phyloP scores from a whole-genome alignment of 2,329 filamentous ascomycete genomes.

The Ophiocordyceps camponoti-saundersi region DNA sequence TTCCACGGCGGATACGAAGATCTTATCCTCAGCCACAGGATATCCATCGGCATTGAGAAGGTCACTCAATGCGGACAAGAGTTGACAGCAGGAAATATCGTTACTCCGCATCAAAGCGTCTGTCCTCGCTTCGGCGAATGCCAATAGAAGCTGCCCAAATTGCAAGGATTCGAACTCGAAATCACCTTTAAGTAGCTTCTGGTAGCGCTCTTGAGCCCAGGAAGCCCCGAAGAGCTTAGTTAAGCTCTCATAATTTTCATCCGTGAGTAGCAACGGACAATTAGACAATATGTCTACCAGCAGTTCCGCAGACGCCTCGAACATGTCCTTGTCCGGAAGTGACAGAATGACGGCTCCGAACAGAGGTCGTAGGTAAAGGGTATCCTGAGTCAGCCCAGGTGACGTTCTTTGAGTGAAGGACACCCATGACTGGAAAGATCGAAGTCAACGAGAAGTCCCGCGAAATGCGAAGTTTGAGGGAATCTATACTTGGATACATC shows the following conservation, averaged over 20 bases:
- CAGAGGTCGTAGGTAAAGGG: slow-evolving; percentile 39
- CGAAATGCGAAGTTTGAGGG: neutral
- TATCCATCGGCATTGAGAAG: slow-evolving; percentile 49
- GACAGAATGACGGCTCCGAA: slow-evolving; percentile 43
- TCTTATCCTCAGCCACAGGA: slow-evolving; percentile 54
- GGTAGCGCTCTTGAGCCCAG: slow-evolving; percentile 40
- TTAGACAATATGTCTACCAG: slow-evolving; percentile 49
- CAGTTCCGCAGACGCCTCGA: slow-evolving; percentile 43
- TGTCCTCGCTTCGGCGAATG: slow-evolving; percentile 51
- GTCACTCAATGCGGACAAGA: slow-evolving; percentile 43
- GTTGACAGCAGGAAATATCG: slow-evolving; percentile 29
- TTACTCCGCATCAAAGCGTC: slow-evolving; percentile 37
- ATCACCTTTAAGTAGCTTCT: slow-evolving; percentile 38
- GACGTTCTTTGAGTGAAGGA: slow-evolving; percentile 53
- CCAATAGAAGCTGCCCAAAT: slow-evolving; percentile 49
- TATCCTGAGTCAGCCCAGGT: slow-evolving; percentile 37
- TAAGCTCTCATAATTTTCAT: slow-evolving; percentile 38
- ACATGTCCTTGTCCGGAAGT: slow-evolving; percentile 39
- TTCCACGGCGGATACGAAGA: slow-evolving; percentile 58
- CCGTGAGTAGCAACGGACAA: slow-evolving; percentile 44
- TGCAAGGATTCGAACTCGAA: slow-evolving; percentile 47
- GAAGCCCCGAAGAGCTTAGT: slow-evolving; percentile 41
- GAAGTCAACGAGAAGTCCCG: neutral
- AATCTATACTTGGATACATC: slow-evolving; percentile 37
- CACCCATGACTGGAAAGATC: slow-evolving; percentile 44